A percentile compares a stretch with the other conserved stretches of the same genome.
Conservation (phyloP, 1,139 yeast genomes). For the Torulaspora globosa region DNA sequence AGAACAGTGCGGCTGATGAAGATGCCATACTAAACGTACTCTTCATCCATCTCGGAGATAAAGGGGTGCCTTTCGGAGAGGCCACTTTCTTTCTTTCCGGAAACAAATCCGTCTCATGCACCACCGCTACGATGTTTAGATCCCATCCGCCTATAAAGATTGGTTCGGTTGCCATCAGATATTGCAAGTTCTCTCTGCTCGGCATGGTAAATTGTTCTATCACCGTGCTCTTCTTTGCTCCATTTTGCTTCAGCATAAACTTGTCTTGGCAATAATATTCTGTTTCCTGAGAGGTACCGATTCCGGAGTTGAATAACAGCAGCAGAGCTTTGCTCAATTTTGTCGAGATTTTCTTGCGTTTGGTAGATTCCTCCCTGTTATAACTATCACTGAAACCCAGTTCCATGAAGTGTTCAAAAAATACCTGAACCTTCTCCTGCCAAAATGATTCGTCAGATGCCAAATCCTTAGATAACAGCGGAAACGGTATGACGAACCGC, state of each 20-base stretch:
- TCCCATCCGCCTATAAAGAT: conserved; percentile 55
- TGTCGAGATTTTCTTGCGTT: conserved; percentile 59
- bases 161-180: conserved; percentile 44
- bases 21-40: conserved; percentile 26
- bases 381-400: conserved; percentile 67
- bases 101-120: conserved; percentile 23
- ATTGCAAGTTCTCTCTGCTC: conserved; percentile 51
- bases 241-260: conserved; percentile 27
- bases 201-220: conserved; percentile 44
- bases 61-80: conserved; percentile 5
- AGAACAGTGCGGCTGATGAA: conserved; percentile 24
- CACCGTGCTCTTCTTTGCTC: conserved; percentile 31
- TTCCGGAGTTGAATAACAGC: conserved; percentile 69
- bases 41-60: conserved; percentile 35
- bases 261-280: conserved; percentile 44
- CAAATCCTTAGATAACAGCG: conserved; percentile 53
- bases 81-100: conserved; percentile 14
- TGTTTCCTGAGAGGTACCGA: conserved; percentile 58
- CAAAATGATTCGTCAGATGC: conserved; percentile 60
- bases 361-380: conserved; percentile 68
- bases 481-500: conserved; percentile 63
- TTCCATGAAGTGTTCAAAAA: conserved; percentile 69
- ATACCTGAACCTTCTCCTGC: conserved; percentile 73
- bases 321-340: conserved; percentile 60
- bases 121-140: conserved; percentile 64